These are phyloP conservation scores for Plectosphaerella cucumerina DNA, from an alignment of 2,329 filamentous ascomycete genomes.

Conservation along the genomic window DNA sequence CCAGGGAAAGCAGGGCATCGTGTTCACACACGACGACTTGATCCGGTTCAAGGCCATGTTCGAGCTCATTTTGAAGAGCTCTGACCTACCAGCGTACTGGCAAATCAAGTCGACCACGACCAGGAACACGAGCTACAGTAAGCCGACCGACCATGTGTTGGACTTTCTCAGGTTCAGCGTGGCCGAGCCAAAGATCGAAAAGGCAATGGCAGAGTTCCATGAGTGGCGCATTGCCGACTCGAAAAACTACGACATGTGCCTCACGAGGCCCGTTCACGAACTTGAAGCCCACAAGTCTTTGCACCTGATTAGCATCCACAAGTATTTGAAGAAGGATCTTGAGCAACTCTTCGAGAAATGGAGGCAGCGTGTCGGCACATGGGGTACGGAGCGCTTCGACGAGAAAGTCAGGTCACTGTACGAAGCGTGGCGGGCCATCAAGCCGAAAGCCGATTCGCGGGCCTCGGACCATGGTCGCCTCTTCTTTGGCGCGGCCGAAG, in stretches of 20 bases:
- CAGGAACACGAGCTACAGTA: conserved; percentile 32
- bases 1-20: conserved; percentile 49
- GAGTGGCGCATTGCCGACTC: conserved; percentile 4
- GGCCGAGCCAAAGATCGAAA: conserved; percentile 36
- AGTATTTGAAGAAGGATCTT: conserved; percentile 28
- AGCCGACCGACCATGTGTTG: conserved; percentile 31
- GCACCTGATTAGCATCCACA: too few relatives aligned
- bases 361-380: conserved; percentile 14
- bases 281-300: conserved; percentile 19
- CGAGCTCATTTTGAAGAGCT: conserved; percentile 6
- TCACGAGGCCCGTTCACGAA: conserved; percentile 25
- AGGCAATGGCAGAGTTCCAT: conserved; percentile 23
- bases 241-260: conserved; percentile 29
- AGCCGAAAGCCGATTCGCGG: conserved; percentile 22
- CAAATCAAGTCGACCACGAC: conserved; percentile 21
- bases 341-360: conserved; percentile 23
- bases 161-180: conserved; percentile 58
- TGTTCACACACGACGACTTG: conserved; percentile 42
- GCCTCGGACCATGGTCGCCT: background rate
- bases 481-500: too few relatives aligned
- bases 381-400: conserved; percentile 13
- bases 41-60: conserved; percentile 24
- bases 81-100: conserved; percentile 39
- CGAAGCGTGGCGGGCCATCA: conserved; percentile 37
- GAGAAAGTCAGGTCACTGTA: conserved; percentile 30